Conservation (phyloP, 1,284 basidiomycete genomes). For the Caloboletus firmus region DNA sequence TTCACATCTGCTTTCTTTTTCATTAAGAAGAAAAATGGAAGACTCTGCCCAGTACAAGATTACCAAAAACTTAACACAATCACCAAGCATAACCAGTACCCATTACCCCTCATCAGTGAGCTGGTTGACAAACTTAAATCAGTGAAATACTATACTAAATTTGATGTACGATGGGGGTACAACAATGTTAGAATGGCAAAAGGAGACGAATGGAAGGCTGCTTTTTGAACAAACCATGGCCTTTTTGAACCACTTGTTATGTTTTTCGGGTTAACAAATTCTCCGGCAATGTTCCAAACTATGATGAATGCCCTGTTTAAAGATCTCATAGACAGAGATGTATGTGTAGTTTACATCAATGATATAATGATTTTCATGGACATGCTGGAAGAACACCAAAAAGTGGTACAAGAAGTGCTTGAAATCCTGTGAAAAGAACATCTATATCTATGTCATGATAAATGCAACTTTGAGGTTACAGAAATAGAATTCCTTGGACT, state of each 20-base stretch:
- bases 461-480: no score
- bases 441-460: no score
- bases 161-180: background rate
- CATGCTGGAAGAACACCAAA: no score
- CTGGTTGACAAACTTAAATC: background rate
- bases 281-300: background rate
- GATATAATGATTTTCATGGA: no score
- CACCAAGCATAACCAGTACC: background rate
- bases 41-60: no score
- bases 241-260: background rate
- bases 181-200: background rate
- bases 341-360: background rate
- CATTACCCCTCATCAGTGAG: fast-evolving
- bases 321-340: background rate
- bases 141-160: background rate
- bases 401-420: no score
- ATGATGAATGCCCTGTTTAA: background rate
- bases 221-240: background rate
- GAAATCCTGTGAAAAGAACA: no score
- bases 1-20: no score
- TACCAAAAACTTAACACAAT: background rate
- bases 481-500: no score
- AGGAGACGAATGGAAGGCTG: constrained; percentile 2
- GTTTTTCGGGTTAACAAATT: constrained; percentile 1
- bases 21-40: no score